Percentiles rank a stretch among this genome's conserved stretches.
Conservation (phyloP, 768 basidiomycete species). For the Mycena filopes region DNA sequence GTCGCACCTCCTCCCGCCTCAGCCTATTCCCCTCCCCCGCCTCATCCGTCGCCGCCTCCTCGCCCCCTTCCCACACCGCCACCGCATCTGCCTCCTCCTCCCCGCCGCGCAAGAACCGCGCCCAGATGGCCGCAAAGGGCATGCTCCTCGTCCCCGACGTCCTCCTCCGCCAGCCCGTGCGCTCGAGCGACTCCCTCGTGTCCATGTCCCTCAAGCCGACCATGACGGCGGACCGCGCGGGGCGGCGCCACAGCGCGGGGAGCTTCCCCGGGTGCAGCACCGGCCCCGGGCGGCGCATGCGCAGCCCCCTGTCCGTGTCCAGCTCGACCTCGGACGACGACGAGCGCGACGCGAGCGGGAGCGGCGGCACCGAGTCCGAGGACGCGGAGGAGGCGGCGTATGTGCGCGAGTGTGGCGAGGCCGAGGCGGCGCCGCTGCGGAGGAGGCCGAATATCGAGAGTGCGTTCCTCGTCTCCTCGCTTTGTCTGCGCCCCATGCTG, state of each 20-base stretch:
- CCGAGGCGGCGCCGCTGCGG: constrained; percentile 35
- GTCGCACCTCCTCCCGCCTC: constrained; percentile 56
- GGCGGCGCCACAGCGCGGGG: constrained; percentile 49
- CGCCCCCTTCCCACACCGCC: constrained; percentile 42
- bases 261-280: constrained; percentile 30
- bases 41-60: background rate
- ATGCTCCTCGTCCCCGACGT: constrained; percentile 53
- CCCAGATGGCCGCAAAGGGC: constrained; percentile 4
- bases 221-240: constrained; percentile 38
- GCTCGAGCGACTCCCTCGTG: constrained; percentile 19
- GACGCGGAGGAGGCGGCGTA: constrained; percentile 36
- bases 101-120: constrained; percentile 24
- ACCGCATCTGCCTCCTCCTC: background rate
- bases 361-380: constrained; percentile 6
- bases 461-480: constrained; percentile 44
- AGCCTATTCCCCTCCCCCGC: constrained; percentile 57
- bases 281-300: constrained; percentile 36
- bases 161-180: constrained; percentile 33
- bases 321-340: constrained; percentile 38
- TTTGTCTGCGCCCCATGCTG: background rate
- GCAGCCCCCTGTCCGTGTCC: constrained; percentile 46
- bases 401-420: constrained; percentile 35
- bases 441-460: constrained; percentile 63
- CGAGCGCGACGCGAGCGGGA: constrained; percentile 28
- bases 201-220: too few relatives aligned